These are phyloP conservation scores for Curvularia sp. DNA, from an alignment of 2,329 filamentous ascomycete species.

Conservation along the genomic window DNA sequence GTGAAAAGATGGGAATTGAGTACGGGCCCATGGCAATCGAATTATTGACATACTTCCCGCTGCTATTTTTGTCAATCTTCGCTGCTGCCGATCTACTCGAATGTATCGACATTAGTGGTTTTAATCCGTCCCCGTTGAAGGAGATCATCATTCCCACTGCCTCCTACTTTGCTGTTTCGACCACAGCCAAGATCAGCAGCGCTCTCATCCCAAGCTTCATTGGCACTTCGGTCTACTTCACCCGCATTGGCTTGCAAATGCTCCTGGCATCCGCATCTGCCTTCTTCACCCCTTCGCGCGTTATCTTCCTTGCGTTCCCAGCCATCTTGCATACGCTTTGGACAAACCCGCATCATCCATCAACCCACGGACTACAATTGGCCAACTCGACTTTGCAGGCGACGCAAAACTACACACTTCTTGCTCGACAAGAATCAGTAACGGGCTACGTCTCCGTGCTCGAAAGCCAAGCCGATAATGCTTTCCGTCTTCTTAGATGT, in stretches of 20 bases:
- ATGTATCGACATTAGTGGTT: slow-evolving; percentile 61
- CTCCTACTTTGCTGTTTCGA: slow-evolving; percentile 70
- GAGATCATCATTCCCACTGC: slow-evolving; percentile 71
- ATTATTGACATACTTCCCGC: slow-evolving; percentile 69
- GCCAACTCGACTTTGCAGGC: slow-evolving; percentile 70
- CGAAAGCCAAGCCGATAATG: slow-evolving; percentile 69
- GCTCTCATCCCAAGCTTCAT: slow-evolving; percentile 59
- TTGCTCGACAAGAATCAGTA: slow-evolving; percentile 83
- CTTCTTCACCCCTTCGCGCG: slow-evolving; percentile 71
- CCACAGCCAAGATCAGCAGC: slow-evolving; percentile 53
- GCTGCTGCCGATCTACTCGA: slow-evolving; percentile 64
- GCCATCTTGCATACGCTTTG: slow-evolving; percentile 74
- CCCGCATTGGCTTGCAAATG: slow-evolving; percentile 75
- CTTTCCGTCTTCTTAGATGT: slow-evolving; percentile 84
- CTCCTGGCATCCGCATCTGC: slow-evolving; percentile 70
- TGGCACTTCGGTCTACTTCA: slow-evolving; percentile 69
- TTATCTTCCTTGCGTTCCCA: slow-evolving; percentile 72
- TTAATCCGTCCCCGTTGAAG: slow-evolving; percentile 64
- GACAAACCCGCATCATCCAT: slow-evolving; percentile 76
- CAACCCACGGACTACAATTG: slow-evolving; percentile 64
- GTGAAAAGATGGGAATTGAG: slow-evolving; percentile 69
- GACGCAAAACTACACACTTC: slow-evolving; percentile 72
- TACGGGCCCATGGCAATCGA: slow-evolving; percentile 81
- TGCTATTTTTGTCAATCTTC: slow-evolving; percentile 53
- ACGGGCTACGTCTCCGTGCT: slow-evolving; percentile 94